Evolutionary conservation across 2,329 filamentous ascomycete species (phyloP), one percentile per base, ranked within the genome.

Genomic region (Clathrospora elynae): DNA sequence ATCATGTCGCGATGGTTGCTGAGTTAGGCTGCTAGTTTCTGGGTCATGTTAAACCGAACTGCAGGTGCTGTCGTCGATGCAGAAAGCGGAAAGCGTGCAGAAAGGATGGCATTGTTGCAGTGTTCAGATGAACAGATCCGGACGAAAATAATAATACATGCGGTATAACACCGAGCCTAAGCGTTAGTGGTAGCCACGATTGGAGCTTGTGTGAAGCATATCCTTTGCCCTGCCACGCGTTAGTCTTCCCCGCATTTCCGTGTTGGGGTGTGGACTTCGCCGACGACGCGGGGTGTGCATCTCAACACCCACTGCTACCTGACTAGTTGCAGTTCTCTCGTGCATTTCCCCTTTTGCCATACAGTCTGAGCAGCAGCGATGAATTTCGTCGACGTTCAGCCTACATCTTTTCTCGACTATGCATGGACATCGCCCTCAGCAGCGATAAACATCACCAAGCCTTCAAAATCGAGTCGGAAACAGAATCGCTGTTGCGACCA

Each of bases 401-500:
- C 64, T 14, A 57, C 61, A 32, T 66, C 64, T 12, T 69, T 68
- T 39, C 58, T 68, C 16, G 66, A 68, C 33, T 68, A 68, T 53
- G 66, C 63, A 7, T 67, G 64, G 62, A 68, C 66, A 7, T 60
- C 61, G 47, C 64, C 66, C 30, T 58, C 60, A 18, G 43, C 55
- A 28, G 42, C 45, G 33, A 45, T 55, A 34, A 56, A 43, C 28
- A 31, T 44, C 11, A 37, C 53, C 14, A 67, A 67, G 39, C 41
- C 56, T 19, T 64, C 60, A n/a, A 66, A 63, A 35, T 66, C 66
- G 8, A 62, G 57, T 32, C 66, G 71, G 30, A 71, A 71, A 44
- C 72, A 74, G 42, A 67, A 73, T 42, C 66, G 73, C 34, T 75
- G 73, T 46, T 76, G 74, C 49, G 74, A 76, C 43, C 73, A 73